Base-by-base conservation (phyloP, 805 yeast species). In the Sporopachydermia quercuum region DNA sequence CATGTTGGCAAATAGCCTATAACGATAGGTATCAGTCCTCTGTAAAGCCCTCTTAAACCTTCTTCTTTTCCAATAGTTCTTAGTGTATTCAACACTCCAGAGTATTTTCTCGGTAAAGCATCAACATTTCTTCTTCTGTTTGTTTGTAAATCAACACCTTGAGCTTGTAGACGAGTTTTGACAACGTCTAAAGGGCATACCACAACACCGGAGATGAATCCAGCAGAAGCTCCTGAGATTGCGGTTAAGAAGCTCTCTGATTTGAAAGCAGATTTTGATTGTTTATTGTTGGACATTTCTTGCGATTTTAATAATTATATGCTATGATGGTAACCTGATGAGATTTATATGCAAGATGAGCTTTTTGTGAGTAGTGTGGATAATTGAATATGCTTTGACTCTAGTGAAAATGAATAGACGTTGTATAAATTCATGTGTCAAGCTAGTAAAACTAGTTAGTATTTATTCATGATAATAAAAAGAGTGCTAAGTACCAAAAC, bases 121-220 rank as follows among this genome's bases (percentile, higher is more conserved):
- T 36, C 33, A 13, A 43, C 35, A 16, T 23, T 35, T 27, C 15
- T 23, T 3, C n/a, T 13, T 14, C 34, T n/a, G 15, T 23, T 15
- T 35, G 45, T 45, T 38, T 50, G 45, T 15, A 60, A 45, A 36
- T 47, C 57, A 40, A 43, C 72, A 4, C 95, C 94, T 54, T 84
- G 94, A 1, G 96, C 96, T 60, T 89, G 98, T 36, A 87, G 66
- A 49, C 94, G 63, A 3, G 98, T 91, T 58, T 91, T 91, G 11
- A 91, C 89, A 37, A 91, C 98, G 54, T 91, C 98, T 23, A 91
- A 61, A 1, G 98, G 98, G 58, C 97, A 91, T 4, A 91, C 98
- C 2, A 74, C 66, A 2, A 87, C 70, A 0, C 97, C 97, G 0
- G 96, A 77, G 4, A 83, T 53, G 47, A 91, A 80, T 1, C 98